These are phyloP conservation scores for Aspergillus thermomutatus DNA, from an alignment of 2,329 filamentous ascomycete genomes.

Conservation along the genomic window DNA sequence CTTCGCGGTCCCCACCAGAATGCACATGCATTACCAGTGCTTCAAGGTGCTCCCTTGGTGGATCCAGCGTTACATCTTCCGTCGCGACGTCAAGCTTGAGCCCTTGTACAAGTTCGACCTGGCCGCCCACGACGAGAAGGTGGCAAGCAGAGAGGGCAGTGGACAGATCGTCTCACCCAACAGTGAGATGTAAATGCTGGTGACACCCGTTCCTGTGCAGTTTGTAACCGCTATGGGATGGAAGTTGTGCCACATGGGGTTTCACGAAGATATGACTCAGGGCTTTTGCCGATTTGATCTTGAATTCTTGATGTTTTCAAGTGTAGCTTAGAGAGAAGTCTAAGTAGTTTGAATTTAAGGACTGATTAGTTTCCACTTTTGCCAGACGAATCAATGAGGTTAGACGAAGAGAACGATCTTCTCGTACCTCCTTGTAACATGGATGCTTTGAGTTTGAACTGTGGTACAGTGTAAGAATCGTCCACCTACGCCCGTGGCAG, in stretches of 20 bases:
- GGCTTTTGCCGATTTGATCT: neutral
- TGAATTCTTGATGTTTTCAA: neutral
- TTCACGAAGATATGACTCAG: neutral
- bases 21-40: slow-evolving; percentile 57
- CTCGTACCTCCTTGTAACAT: neutral
- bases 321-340: neutral
- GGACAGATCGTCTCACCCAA: neutral
- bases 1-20: slow-evolving; percentile 57
- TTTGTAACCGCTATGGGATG: neutral
- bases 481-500: neutral
- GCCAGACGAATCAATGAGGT: neutral
- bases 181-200: neutral
- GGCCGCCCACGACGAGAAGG: neutral
- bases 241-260: neutral
- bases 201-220: neutral
- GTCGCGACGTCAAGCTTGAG: slow-evolving; percentile 45
- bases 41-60: slow-evolving; percentile 59
- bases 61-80: slow-evolving; percentile 56
- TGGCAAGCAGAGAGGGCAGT: neutral
- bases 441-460: neutral
- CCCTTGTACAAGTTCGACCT: slow-evolving; percentile 51
- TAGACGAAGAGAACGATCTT: neutral
- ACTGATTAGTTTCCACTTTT: neutral
- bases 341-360: neutral
- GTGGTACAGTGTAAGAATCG: neutral